These are phyloP conservation scores for Abrus pulchellus DNA, from an alignment of 306 rosid species.

Conservation along the genomic window DNA sequence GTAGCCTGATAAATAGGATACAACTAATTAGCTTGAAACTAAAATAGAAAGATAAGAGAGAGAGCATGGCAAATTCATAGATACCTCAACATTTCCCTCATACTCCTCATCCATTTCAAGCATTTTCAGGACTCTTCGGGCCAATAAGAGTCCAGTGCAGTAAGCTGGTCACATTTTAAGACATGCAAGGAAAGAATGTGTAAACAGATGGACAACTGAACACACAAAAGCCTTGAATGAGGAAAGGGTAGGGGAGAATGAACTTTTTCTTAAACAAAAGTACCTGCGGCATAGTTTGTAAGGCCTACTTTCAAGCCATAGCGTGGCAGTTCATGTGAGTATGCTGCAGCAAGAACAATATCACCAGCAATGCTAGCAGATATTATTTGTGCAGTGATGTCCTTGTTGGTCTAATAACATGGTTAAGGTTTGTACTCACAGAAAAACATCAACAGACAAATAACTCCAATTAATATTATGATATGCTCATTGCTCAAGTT, in stretches of 20 bases:
- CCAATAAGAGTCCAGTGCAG: conserved; percentile 91
- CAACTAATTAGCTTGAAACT: not conserved
- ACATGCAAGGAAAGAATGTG: not conserved
- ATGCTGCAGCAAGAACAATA: conserved; percentile 78
- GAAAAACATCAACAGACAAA: not conserved
- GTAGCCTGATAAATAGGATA: conserved; percentile 56
- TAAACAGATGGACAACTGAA: not conserved
- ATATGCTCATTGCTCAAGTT: not conserved
- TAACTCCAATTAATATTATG: not conserved
- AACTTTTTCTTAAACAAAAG: not conserved
- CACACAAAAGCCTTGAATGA: not conserved
- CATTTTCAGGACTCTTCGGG: conserved; percentile 75
- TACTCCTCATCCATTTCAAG: conserved; percentile 87
- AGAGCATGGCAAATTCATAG: not conserved
- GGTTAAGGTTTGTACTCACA: conserved; percentile 27
- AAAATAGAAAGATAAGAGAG: no score
- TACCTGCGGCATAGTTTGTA: conserved; percentile 95
- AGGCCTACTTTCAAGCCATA: conserved; percentile 87
- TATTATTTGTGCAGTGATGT: conserved; percentile 69
- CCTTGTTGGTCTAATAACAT: conserved; percentile 74
- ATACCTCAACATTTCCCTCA: conserved; percentile 91
- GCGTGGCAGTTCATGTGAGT: conserved; percentile 73
- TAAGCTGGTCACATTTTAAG: conserved; percentile 63
- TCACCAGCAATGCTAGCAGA: conserved; percentile 93
- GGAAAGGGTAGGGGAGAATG: not conserved